These are phyloP conservation scores for Begonia fuchsioides DNA, from an alignment of 306 rosid species.

Conservation along the genomic window DNA sequence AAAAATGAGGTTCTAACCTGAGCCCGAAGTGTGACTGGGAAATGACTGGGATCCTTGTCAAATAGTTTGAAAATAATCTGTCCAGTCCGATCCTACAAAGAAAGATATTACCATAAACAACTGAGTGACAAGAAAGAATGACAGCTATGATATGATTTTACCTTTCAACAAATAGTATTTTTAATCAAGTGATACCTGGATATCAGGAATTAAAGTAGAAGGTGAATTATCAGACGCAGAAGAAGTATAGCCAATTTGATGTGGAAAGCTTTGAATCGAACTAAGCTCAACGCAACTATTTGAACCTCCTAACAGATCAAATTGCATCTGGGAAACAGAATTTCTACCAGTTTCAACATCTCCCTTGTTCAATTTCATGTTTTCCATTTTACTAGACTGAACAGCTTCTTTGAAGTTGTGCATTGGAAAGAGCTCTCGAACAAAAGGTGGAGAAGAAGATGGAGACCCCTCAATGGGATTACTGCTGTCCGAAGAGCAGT, in stretches of 20 bases:
- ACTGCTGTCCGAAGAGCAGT: conserved; percentile 86
- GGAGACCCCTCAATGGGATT: conserved; percentile 72
- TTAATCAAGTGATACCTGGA: conserved; percentile 36
- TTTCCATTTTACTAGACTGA: conserved; percentile 24
- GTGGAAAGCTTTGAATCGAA: conserved; percentile 49
- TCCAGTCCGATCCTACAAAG: conserved; percentile 64
- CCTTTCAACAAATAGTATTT: background rate
- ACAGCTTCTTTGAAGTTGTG: conserved; percentile 28
- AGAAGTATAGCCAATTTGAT: conserved; percentile 73
- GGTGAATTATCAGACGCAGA: conserved; percentile 87
- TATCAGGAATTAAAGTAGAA: conserved; percentile 71
- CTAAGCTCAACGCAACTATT: conserved; percentile 32
- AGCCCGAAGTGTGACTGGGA: conserved; percentile 60
- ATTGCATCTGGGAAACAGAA: conserved; percentile 33
- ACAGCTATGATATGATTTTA: background rate
- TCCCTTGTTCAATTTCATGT: conserved; percentile 19
- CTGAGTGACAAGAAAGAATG: background rate
- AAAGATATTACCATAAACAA: background rate
- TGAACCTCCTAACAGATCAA: conserved; percentile 62
- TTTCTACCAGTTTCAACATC: conserved; percentile 27
- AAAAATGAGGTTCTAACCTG: conserved; percentile 36
- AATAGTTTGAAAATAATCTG: conserved; percentile 74
- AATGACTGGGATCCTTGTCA: conserved; percentile 81
- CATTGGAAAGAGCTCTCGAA: conserved; percentile 53
- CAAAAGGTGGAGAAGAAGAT: conserved; percentile 57